Percentiles rank a stretch among this genome's conserved stretches.
phyloP scores from a whole-genome alignment of 108 stramenopile genomes.

The Pseudonitzschia multistriata region DNA sequence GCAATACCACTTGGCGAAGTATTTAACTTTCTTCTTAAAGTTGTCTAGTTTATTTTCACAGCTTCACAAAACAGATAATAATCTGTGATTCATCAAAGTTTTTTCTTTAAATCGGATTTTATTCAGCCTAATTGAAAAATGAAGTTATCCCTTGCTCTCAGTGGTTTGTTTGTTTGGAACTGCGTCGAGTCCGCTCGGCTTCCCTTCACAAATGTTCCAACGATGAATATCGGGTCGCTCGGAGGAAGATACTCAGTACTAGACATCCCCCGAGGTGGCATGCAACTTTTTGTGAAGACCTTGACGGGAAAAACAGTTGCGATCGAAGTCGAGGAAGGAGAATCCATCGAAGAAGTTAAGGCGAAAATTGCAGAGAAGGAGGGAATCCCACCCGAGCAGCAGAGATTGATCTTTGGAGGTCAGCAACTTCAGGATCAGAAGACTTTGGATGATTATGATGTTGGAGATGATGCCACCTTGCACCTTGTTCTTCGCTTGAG shows the following conservation, averaged over 20 bases:
- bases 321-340: conserved; percentile 96
- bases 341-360: conserved; percentile 97
- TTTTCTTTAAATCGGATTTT: too few relatives aligned
- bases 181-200: conserved; percentile 9
- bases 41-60: too few relatives aligned
- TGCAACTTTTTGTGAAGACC: conserved; percentile 97
- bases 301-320: conserved; percentile 93
- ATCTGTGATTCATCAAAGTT: too few relatives aligned
- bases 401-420: conserved; percentile 96
- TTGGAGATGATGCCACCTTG: conserved; percentile 93
- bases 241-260: background rate
- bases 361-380: conserved; percentile 97
- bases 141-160: conserved; percentile 17
- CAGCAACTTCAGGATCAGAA: conserved; percentile 95
- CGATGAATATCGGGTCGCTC: background rate
- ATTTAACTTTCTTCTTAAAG: too few relatives aligned
- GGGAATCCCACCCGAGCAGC: conserved; percentile 95
- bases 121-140: too few relatives aligned
- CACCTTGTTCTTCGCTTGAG: conserved; percentile 90
- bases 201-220: conserved; percentile 15
- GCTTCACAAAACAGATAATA: too few relatives aligned
- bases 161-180: background rate
- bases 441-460: conserved; percentile 93
- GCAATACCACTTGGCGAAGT: too few relatives aligned
- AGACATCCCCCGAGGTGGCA: conserved; percentile 63